A percentile compares a stretch with the other conserved stretches of the same genome.
Conservation (phyloP, 345 rosid species). For the Dipteronia dyeriana region DNA sequence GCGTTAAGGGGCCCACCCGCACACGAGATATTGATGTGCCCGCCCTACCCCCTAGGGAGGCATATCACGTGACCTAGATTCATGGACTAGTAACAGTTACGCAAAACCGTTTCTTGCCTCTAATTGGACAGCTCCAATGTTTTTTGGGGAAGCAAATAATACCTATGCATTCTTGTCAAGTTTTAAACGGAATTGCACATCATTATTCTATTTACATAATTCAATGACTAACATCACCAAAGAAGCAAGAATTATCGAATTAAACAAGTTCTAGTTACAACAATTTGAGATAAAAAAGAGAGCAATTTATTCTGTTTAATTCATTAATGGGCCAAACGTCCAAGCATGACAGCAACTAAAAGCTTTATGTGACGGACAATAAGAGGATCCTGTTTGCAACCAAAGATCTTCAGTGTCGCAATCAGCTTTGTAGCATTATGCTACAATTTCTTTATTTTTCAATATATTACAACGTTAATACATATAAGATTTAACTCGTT, state of each 20-base stretch:
- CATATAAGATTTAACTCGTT: not conserved
- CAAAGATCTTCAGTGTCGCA: not conserved
- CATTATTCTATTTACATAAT: not conserved
- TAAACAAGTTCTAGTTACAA: too few relatives aligned
- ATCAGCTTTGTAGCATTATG: not conserved
- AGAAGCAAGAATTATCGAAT: too few relatives aligned
- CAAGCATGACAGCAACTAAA: too few relatives aligned
- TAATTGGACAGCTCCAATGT: not conserved
- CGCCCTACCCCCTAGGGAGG: not conserved
- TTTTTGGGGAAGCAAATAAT: not conserved
- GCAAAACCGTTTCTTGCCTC: not conserved
- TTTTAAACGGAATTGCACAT: not conserved
- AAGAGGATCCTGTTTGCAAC: not conserved
- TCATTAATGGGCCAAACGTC: not conserved
- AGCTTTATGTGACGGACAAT: not conserved
- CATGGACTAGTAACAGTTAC: constrained; percentile 8
- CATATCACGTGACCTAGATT: constrained; percentile 35
- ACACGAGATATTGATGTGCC: constrained; percentile 27
- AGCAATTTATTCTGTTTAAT: too few relatives aligned
- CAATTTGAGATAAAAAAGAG: too few relatives aligned
- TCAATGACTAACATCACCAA: not conserved
- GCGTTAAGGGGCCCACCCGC: constrained; percentile 1
- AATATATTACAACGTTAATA: not conserved
- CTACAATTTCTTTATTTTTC: not conserved
- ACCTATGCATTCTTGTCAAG: not conserved